Percentiles rank a stretch among this genome's conserved stretches.
These are phyloP conservation scores for Fusarium musae DNA, from an alignment of 2,329 filamentous ascomycete species.

Conservation along the genomic window DNA sequence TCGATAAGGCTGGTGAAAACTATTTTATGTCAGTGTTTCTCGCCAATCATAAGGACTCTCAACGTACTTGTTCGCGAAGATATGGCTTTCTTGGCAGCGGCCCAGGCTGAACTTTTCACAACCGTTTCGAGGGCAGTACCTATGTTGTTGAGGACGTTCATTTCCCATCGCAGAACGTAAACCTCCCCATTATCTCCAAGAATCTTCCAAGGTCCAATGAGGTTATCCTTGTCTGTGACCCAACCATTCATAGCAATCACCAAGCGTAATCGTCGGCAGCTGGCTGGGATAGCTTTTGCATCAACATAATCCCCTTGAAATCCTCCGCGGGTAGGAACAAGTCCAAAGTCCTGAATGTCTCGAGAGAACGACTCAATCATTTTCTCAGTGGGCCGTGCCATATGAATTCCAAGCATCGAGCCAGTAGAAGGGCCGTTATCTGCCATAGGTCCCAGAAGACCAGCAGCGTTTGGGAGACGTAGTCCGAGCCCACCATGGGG, in stretches of 20 bases:
- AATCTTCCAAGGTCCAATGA: conserved; percentile 77
- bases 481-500: conserved; percentile 82
- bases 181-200: conserved; percentile 79
- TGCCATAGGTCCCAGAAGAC: conserved; percentile 81
- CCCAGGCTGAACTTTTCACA: conserved; percentile 84
- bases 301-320: conserved; percentile 55
- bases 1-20: conserved; percentile 68
- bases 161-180: conserved; percentile 87
- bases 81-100: conserved; percentile 68
- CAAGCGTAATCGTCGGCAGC: conserved; percentile 78
- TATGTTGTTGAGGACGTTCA: conserved; percentile 79
- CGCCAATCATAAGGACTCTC: neutral
- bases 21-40: conserved; percentile 36
- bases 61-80: conserved; percentile 58
- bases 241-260: conserved; percentile 87
- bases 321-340: conserved; percentile 75
- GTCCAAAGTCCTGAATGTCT: conserved; percentile 89
- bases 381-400: conserved; percentile 81
- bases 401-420: conserved; percentile 91
- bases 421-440: conserved; percentile 84
- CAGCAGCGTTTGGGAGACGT: conserved; percentile 77
- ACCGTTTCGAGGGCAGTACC: conserved; percentile 82
- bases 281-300: conserved; percentile 61
- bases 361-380: conserved; percentile 90
- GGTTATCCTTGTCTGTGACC: conserved; percentile 78